Percentiles rank a stretch among this genome's conserved stretches.
Conservation (phyloP, 176 grass and related monocot genomes). For the Rhynchospora breviuscula region DNA sequence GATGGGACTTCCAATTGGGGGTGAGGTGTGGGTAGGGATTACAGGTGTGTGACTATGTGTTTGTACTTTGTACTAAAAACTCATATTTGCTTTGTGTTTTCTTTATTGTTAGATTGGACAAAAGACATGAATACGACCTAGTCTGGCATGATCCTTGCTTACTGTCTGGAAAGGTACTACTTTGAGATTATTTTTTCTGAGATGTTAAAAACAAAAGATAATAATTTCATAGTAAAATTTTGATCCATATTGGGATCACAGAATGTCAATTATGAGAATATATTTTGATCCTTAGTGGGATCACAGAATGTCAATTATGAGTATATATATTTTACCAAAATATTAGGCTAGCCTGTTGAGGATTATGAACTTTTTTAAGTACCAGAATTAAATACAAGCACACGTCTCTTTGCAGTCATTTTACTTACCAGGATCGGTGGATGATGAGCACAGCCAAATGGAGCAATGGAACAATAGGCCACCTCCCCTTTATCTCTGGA, state of each 20-base stretch:
- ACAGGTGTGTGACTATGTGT: background rate
- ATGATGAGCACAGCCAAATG: slow-evolving; percentile 61
- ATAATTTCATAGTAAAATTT: background rate
- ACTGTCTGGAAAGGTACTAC: slow-evolving; percentile 71
- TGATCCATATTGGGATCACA: background rate
- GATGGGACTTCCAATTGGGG: background rate
- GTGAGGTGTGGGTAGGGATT: no score
- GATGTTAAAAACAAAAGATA: background rate
- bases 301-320: background rate
- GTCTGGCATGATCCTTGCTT: slow-evolving; percentile 62
- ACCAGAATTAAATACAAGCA: background rate
- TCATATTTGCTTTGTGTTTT: background rate
- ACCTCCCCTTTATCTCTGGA: slow-evolving; percentile 87
- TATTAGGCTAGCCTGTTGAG: background rate
- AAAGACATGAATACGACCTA: slow-evolving; percentile 66
- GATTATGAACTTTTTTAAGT: slow-evolving; percentile 22
- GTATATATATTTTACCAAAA: no score
- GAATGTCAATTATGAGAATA: background rate
- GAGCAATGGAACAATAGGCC: slow-evolving; percentile 82
- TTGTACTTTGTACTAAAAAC: background rate
- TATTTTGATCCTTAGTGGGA: background rate
- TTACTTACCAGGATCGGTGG: slow-evolving; percentile 81
- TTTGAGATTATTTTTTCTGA: background rate
- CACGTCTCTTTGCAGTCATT: slow-evolving; percentile 50
- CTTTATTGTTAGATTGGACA: slow-evolving; percentile 48